Base-by-base conservation (phyloP, 2,329 filamentous ascomycete species). In the Colletotrichum zoysiae region DNA sequence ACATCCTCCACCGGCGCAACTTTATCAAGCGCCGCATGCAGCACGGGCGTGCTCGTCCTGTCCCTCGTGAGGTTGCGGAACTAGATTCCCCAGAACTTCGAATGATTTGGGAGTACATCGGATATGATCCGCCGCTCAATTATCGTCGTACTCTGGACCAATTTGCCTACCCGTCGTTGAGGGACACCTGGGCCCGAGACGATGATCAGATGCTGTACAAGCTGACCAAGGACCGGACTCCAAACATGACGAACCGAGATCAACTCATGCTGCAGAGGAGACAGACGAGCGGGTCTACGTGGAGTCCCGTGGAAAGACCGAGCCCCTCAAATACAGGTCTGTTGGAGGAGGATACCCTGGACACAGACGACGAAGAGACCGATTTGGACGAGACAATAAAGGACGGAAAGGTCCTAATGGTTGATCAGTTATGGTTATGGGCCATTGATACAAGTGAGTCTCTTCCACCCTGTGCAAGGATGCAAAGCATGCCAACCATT, bases 171-270 rank as follows among this genome's bases (percentile, higher is more conserved):
- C 89, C 89, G 0, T 89, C 88, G 2, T 80, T 92, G 0, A 82
- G 85, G 12, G 89, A 91, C 44, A 91, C 90, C 0, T 80, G 88
- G 53, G 87, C 88, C 0, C 82, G 90, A 23, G 90, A 92, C 53
- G 88, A 90, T 55, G 90, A 92, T 53, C 90, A 92, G 77, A 91
- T 92, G 87, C 79, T 92, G 8, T 92, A 91, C 78, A 92, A 92
- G 74, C 80, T 91, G 2, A 90, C 88, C 2, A 90, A 89, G 74
- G 81, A 87, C 67, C 79, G 84, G 2, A 68, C 75, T 1, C 76
- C 76, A 16, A 23, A 44, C 30, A 14, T 61, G 66, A 26, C 69
- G 71, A n/a, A 65, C 60, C 46, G 75, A 66, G 68, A 77, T 48
- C 11, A 78, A 63, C 46, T 71, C 60, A 53, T 60, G 0, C 53